phyloP scores from a whole-genome alignment of 495 filamentous ascomycete species.

The Penicillium desertorum region DNA sequence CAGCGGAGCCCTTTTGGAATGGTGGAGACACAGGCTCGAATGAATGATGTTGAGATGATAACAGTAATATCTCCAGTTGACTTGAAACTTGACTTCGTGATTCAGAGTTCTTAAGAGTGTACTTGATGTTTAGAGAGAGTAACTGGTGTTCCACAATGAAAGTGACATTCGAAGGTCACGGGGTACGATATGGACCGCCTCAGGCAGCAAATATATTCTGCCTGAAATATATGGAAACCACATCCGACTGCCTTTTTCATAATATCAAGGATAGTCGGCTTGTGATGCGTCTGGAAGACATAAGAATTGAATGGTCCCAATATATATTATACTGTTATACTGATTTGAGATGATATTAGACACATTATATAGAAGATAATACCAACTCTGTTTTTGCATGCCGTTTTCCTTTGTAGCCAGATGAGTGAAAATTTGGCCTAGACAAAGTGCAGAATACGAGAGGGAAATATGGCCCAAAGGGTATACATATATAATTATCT shows the following conservation, averaged over 20 bases:
- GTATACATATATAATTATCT: not conserved
- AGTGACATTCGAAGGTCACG: slow-evolving; percentile 6
- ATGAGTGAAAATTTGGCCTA: not conserved
- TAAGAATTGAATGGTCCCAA: not conserved
- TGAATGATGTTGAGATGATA: slow-evolving; percentile 1
- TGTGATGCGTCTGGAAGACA: not conserved
- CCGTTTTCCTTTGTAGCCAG: not conserved
- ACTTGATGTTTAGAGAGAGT: slow-evolving; percentile 1
- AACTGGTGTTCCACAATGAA: not conserved
- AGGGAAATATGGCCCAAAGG: not conserved
- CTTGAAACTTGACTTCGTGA: not conserved
- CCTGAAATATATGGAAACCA: not conserved
- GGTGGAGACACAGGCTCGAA: slow-evolving; percentile 26
- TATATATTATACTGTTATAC: not conserved
- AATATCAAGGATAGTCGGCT: not conserved
- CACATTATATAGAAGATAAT: not conserved
- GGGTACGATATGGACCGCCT: not conserved
- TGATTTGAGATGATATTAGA: not conserved
- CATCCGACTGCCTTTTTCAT: not conserved
- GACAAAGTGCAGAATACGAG: not conserved
- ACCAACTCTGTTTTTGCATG: not conserved
- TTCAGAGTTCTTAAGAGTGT: not conserved
- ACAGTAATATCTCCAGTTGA: slow-evolving; percentile 2
- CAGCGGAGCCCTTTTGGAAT: slow-evolving; percentile 31
- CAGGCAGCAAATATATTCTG: not conserved